Evolutionary conservation across 306 rosid genomes (phyloP).

Genomic region (Clitoria ternatea): DNA sequence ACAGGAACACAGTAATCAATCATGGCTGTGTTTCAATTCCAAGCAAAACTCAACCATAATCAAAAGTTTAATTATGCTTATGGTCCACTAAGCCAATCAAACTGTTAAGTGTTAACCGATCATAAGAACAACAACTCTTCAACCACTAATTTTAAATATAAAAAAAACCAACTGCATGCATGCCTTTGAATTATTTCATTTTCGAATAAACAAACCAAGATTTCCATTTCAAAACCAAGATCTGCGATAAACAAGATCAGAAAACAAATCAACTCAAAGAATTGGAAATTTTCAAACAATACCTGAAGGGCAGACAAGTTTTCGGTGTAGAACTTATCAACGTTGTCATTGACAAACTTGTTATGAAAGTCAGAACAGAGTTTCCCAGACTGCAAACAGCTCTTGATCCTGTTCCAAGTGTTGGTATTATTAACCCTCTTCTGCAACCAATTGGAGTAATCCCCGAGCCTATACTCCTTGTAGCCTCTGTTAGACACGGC

Average conservation of each 20-base stretch:
- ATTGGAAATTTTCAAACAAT: not conserved
- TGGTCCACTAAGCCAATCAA: not conserved
- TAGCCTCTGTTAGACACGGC: constrained; percentile 43
- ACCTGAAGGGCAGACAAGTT: constrained; percentile 71
- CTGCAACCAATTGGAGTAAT: constrained; percentile 84
- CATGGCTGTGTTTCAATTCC: not conserved
- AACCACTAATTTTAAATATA: no score
- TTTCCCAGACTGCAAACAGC: constrained; percentile 54
- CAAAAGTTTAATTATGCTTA: no score
- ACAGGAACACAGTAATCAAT: no score
- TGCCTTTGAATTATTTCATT: no score
- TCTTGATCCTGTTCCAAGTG: constrained; percentile 60
- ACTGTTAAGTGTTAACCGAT: no score
- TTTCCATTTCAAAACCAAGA: not conserved
- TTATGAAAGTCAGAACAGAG: constrained; percentile 33
- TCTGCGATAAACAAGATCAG: not conserved
- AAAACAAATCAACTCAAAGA: not conserved
- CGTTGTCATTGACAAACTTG: constrained; percentile 13
- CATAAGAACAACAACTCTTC: no score
- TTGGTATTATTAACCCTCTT: constrained; percentile 46
- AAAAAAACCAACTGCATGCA: no score
- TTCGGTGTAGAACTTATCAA: constrained; percentile 19
- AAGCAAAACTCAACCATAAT: not conserved
- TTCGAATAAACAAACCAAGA: not conserved
- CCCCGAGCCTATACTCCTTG: constrained; percentile 75